A percentile compares a stretch with the other conserved stretches of the same genome.
phyloP scores from a whole-genome alignment of 1,139 yeast genomes.

The Suhomyces panamericanus region DNA sequence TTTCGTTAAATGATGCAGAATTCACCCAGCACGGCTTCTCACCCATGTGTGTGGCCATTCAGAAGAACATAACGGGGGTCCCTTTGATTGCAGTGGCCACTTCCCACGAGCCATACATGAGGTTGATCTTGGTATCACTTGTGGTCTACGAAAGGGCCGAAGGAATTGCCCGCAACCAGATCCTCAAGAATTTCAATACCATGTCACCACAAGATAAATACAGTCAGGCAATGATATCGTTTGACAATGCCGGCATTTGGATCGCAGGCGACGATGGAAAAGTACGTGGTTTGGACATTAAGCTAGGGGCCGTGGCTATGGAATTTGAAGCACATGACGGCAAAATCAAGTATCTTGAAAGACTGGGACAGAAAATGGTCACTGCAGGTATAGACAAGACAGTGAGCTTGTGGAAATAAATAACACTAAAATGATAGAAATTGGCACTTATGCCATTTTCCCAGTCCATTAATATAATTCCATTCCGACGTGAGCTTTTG shows the following conservation, averaged over 20 bases:
- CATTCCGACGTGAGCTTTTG: too few species aligned
- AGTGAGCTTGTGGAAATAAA: slow-evolving; percentile 18
- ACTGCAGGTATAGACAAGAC: slow-evolving; percentile 31
- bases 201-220: slow-evolving; percentile 71
- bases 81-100: slow-evolving; percentile 59
- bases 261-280: slow-evolving; percentile 70
- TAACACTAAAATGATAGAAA: too few species aligned
- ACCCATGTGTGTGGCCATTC: slow-evolving; percentile 50
- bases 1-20: slow-evolving; percentile 74
- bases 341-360: slow-evolving; percentile 44
- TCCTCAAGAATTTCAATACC: slow-evolving; percentile 59
- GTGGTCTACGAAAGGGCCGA: slow-evolving; percentile 25
- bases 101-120: slow-evolving; percentile 74
- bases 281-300: slow-evolving; percentile 56
- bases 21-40: slow-evolving; percentile 69
- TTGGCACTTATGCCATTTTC: too few species aligned
- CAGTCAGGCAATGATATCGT: slow-evolving; percentile 52
- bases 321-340: slow-evolving; percentile 38
- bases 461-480: too few species aligned
- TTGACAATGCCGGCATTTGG: slow-evolving; percentile 50
- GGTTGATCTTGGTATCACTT: slow-evolving; percentile 54
- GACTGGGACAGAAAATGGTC: background rate
- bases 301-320: slow-evolving; percentile 26
- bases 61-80: slow-evolving; percentile 13
- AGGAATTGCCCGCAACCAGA: slow-evolving; percentile 39